Percentiles rank a stretch among this genome's conserved stretches.
These are phyloP conservation scores for Musa troglodytarum DNA, from an alignment of 176 grass and related monocot genomes.

Conservation along the genomic window DNA sequence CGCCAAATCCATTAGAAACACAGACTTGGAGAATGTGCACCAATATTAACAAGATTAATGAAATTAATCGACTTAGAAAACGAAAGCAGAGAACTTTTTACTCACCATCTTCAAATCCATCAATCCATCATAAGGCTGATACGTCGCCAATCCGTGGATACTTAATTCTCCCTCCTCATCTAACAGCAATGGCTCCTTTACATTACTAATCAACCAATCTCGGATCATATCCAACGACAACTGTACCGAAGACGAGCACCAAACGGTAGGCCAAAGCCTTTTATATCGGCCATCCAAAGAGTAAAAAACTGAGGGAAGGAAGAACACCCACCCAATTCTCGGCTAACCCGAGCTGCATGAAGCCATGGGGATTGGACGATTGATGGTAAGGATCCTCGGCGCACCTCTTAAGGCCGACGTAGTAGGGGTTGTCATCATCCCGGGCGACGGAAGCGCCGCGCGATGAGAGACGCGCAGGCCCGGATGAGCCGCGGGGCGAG, in stretches of 20 bases:
- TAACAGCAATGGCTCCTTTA: conserved; percentile 26
- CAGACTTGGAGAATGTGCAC: neutral
- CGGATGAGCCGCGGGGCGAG: conserved; percentile 31
- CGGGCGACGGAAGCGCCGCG: conserved; percentile 37
- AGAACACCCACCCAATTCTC: conserved; percentile 50
- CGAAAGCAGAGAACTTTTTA: neutral
- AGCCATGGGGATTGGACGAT: conserved; percentile 40
- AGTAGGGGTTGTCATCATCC: conserved; percentile 67
- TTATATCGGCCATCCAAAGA: too few species aligned
- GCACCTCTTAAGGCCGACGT: conserved; percentile 57
- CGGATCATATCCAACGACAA: conserved; percentile 83
- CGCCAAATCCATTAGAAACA: neutral
- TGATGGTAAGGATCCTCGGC: conserved; percentile 45
- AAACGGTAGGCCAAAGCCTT: conserved; percentile 1
- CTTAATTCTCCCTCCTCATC: conserved; percentile 36
- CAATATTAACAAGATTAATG: neutral
- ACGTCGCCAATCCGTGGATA: conserved; percentile 68
- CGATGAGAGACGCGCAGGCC: conserved; percentile 32
- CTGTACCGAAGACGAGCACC: conserved; percentile 24
- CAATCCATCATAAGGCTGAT: conserved; percentile 74
- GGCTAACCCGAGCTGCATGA: conserved; percentile 83
- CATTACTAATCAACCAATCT: conserved; percentile 59
- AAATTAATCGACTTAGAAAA: neutral
- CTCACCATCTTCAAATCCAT: conserved; percentile 90
- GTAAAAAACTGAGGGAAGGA: neutral